Percentiles rank a stretch among this genome's conserved stretches.
Evolutionary conservation across 345 rosid genomes (phyloP).

Genomic region (Punica granatum): DNA sequence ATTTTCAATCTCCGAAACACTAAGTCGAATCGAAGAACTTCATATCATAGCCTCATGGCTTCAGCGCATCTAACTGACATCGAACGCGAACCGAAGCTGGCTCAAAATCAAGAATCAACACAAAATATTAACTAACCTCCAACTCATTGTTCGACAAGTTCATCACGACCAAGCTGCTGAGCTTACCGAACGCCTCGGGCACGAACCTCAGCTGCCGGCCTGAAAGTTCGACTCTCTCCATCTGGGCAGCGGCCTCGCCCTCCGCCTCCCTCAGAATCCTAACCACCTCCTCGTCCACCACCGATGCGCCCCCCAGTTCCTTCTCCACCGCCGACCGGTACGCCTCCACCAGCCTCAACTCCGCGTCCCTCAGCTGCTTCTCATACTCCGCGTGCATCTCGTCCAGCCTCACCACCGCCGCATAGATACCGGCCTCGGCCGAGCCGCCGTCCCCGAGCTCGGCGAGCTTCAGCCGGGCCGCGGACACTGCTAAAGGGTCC

Average conservation of each 20-base stretch:
- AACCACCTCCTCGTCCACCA: conserved; percentile 49
- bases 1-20: background rate
- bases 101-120: background rate
- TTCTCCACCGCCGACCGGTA: conserved; percentile 34
- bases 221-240: conserved; percentile 60
- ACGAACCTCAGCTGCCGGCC: conserved; percentile 50
- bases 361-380: conserved; percentile 55
- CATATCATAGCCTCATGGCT: background rate
- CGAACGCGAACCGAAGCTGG: background rate
- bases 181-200: conserved; percentile 73
- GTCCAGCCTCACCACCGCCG: conserved; percentile 52
- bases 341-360: conserved; percentile 47
- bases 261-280: conserved; percentile 39
- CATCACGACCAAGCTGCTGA: conserved; percentile 53
- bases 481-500: conserved; percentile 51
- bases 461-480: conserved; percentile 51
- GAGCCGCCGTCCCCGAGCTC: conserved; percentile 37
- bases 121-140: conserved; percentile 31
- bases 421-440: conserved; percentile 39
- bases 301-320: conserved; percentile 22
- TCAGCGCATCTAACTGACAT: background rate
- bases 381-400: conserved; percentile 57
- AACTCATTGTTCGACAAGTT: conserved; percentile 64
- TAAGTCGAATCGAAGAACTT: background rate
- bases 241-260: conserved; percentile 7